Base-by-base conservation (phyloP, 352 stramenopile genomes). In the Phytophthora pini region DNA sequence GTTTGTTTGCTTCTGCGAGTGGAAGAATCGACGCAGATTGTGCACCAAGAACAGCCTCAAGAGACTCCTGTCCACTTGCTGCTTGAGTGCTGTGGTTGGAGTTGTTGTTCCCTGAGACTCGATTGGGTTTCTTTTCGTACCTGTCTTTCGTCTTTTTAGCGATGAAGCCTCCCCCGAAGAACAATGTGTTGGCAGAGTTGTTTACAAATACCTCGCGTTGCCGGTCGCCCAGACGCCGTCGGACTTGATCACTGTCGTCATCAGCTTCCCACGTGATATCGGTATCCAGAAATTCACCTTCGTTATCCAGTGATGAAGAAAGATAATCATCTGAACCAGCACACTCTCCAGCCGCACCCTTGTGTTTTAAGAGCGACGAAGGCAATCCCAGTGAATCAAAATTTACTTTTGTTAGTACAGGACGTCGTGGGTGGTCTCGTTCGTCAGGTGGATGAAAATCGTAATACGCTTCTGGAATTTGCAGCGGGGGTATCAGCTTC, bases 121-220 rank as follows among this genome's bases (percentile, higher is more conserved):
- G 15, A 8, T 55, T 43, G 9, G n/a, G 4, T 63, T 54, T 68
- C 22, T 32, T 52, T 29, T 56, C 41, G 47, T 53, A 32, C 3
- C 54, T 57, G 8, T 27, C 5, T 12, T 50, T 66, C 15, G 60
- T 55, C 13, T 62, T 68, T 60, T 78, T 80, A 20, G 72, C 50
- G 9, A 61, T 64, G 48, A 78, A 87, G 3, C 78, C 78, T 44
- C 78, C 78, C 17, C 76, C 78, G 13, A 82, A 63, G 43, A 72
- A 72, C 4, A 80, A 24, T 1, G 61, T 48, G 8, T 63, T 71
- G 22, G 58, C 59, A 17, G 69, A 32, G n/a, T 17, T 66, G 26
- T 17, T 54, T 15, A 32, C 20, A 36, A 79, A 79, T 17, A 63
- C 24, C 38, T 73, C 57, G 2, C 62, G 67, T 52, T 69, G 56